These are phyloP conservation scores for Cucumis sativus DNA, from an alignment of 306 rosid genomes.

Conservation along the genomic window DNA sequence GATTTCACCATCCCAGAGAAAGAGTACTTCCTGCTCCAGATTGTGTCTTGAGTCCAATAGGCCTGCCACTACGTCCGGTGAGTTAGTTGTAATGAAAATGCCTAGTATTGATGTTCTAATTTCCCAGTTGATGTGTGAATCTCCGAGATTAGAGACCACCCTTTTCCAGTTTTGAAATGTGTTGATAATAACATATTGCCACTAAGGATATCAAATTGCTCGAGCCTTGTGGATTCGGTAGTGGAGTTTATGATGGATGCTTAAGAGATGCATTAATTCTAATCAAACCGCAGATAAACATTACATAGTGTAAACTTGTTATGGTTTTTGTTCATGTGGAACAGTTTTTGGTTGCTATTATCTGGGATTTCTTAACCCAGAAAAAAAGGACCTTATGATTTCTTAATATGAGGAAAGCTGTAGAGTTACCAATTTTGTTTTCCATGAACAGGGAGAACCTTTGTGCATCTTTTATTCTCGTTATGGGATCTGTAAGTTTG, in stretches of 20 bases:
- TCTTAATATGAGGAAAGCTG: not conserved
- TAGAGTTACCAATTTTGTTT: slow-evolving; percentile 6
- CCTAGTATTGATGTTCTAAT: not conserved
- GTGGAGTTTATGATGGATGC: not conserved
- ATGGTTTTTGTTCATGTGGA: not conserved
- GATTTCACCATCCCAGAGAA: slow-evolving; percentile 92
- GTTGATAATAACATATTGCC: not conserved
- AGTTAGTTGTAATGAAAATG: slow-evolving; percentile 36
- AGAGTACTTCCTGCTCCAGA: slow-evolving; percentile 84
- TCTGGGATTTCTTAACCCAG: not conserved
- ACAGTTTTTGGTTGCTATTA: not conserved
- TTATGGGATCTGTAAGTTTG: slow-evolving; percentile 95
- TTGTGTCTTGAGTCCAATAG: slow-evolving; percentile 81
- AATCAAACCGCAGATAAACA: not conserved
- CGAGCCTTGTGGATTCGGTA: not conserved
- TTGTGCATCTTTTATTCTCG: slow-evolving; percentile 91
- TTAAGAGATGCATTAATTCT: not conserved
- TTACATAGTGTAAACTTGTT: not conserved
- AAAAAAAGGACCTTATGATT: not conserved
- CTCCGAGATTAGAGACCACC: not conserved
- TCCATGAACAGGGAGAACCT: slow-evolving; percentile 71
- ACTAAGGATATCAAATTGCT: not conserved
- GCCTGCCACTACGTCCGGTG: slow-evolving; percentile 93
- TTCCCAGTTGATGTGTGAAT: not conserved
- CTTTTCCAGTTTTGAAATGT: not conserved